Base-by-base conservation (phyloP, 2,329 filamentous ascomycete genomes). In the Aspergillus aculeatus region DNA sequence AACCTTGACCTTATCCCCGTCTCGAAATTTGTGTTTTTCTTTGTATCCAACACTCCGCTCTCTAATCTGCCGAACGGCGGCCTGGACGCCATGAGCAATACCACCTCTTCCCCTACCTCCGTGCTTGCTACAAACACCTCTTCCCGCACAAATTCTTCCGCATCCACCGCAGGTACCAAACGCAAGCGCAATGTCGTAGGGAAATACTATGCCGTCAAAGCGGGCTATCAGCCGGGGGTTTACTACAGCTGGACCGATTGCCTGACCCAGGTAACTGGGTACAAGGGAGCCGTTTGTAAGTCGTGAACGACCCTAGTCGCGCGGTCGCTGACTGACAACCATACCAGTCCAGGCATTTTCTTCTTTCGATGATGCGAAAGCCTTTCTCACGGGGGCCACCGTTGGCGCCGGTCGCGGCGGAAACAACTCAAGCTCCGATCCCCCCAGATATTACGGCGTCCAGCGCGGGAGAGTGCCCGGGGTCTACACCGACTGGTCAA, bases 281-380 rank as follows among this genome's bases (percentile, higher is more conserved):
- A 81, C 68, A 83, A 86, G 69, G 88, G 88, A 21, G 89, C 89
- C 59, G 76, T 83, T 38, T 91, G 89, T 92, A 79, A 75, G 88
- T 84, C 48, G 57, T 31, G 44, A 24, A 52, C 26, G 29, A 24
- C n/a, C 21, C 14, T n/a, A 16, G 32, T 31, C 16, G 23, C 38
- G 32, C 49, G 7, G 21, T 38, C 2, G 9, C 54, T 51, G n/a
- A 51, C 47, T 38, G 14, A 35, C 32, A 32, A 4, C 21, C 47
- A 21, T 24, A 7, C 32, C 62, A 95, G 91, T 90, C 80, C 94
- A 95, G 78, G 91, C 89, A 1, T 97, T 96, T 71, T 78, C 82
- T 10, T 86, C 84, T 0, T 80, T 83, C 60, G 83, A 87, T 63
- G 92, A 96, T 61, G 94, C 94, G n/a, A 84, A 90, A 68, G 86